Base-by-base conservation (phyloP, 1,139 yeast genomes). In the Suhomyces anneliseae region DNA sequence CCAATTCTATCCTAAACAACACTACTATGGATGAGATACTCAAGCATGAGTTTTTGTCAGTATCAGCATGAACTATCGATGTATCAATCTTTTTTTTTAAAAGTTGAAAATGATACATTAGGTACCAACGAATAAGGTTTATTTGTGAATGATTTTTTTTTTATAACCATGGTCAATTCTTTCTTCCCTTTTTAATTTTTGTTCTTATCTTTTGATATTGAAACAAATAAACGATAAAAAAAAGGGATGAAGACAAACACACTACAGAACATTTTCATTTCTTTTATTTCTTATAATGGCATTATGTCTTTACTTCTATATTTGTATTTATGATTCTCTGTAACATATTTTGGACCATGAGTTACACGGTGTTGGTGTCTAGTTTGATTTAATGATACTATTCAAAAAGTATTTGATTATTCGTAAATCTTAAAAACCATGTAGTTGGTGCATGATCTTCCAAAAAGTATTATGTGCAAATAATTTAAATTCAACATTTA, bases 1-100 rank as follows among this genome's bases (percentile, higher is more conserved):
- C 35, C 36, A 44, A 7, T 31, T 36, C 33, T 54, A 53, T 39
- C 52, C 57, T 32, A 55, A 55, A 48, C 58, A 53, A 40, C 49
- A 46, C 36, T 54, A 54, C 44, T 55, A 50, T 7, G 41, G 26
- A 12, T 40, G 35, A 40, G 24, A 19, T 19, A 19, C 6, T 19
- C 24, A 19, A 19, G 1, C 24, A 19, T 19, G 24, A 4, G 24
- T 19, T 19, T 19, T 19, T 19, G 24, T 19, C 24, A 19, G 24
- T 19, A 19, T 19, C 24, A 4, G 24, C 24, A 19, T 19, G 3
- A 19, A 19, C 6, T 19, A 19, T 19, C 24, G 6, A 19, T 19
- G 6, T 19, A 19, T 19, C 24, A 3, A 19, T 2, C 15, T 14
- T 19, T 2, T 14, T 19, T 2, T 19, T 19, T 19, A 6, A 19